Percentiles rank a stretch among this genome's conserved stretches.
These are phyloP conservation scores for Phalaenopsis aphrodite DNA, from an alignment of 106 monocot species.

Conservation along the genomic window DNA sequence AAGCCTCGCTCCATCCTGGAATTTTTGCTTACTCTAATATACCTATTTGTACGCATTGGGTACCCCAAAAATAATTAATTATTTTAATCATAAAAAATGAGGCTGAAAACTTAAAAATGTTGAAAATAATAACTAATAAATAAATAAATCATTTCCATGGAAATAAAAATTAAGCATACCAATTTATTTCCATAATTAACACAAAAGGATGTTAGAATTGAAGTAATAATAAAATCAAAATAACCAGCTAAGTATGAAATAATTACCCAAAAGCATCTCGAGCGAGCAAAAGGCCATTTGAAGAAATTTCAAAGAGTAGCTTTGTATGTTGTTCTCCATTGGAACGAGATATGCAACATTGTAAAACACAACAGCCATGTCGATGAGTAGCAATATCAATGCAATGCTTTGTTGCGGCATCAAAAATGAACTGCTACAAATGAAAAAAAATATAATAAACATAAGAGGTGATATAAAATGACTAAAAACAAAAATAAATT, in stretches of 20 bases:
- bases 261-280: slow-evolving; percentile 48
- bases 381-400: slow-evolving; percentile 35
- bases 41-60: too few species aligned
- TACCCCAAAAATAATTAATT: too few species aligned
- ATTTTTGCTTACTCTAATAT: too few species aligned
- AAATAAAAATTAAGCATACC: too few species aligned
- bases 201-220: neutral
- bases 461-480: too few species aligned
- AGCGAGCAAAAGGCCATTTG: slow-evolving; percentile 35
- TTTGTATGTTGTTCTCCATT: slow-evolving; percentile 18
- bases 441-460: neutral
- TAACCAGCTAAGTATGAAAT: slow-evolving; percentile 2
- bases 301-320: slow-evolving; percentile 27
- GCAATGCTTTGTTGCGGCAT: slow-evolving; percentile 36
- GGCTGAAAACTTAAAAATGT: too few species aligned
- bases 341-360: slow-evolving; percentile 29
- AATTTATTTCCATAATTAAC: too few species aligned
- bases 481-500: too few species aligned
- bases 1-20: too few species aligned
- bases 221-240: neutral
- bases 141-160: too few species aligned
- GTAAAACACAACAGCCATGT: slow-evolving; percentile 48
- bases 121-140: too few species aligned
- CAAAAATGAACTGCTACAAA: slow-evolving; percentile 46
- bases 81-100: too few species aligned